Evolutionary conservation across 805 yeast genomes (phyloP), one percentile per base, ranked within the genome.

Genomic region (Aciculoconidium aculeatum): DNA sequence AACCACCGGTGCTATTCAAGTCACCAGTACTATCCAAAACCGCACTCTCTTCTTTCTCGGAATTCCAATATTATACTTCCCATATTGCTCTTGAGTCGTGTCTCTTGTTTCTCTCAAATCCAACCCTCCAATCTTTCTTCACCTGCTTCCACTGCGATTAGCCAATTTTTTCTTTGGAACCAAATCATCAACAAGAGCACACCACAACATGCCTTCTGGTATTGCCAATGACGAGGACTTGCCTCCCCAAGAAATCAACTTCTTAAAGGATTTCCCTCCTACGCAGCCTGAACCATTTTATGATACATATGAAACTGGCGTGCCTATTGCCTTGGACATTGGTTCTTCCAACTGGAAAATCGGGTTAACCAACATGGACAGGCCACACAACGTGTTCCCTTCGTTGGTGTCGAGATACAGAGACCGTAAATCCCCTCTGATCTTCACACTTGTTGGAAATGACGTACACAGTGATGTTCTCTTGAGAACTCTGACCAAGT

Each of bases 311-410:
- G 46, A 55, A 21, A 27, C 58, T 1, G 74, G 74, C 3, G 65
- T 68, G 2, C 96, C 98, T 3, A 82, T 92, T 31, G 95, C 90
- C 9, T 64, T 92, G 7, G 99, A 92, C 57, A 65, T 92, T 31
- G 98, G 97, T 1, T 59, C 85, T 6, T 65, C 73, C 25, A 51
- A 61, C 15, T 57, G 76, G 23, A 67, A 81, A 43, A 66, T 75
- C 1, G 94, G 94, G 0, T 58, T 75, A 32, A 65, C 77, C 10
- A 67, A 63, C 26, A 30, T 54, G 1, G 10, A 38, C 2, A 34
- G 51, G 32, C 80, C 88, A n/a, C 54, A 73, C n/a, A 67, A 78
- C 40, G 67, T 67, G 14, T 85, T 83, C 42, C 81, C 94, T 2
- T 68, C 81, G 1, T 53, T 78, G 15, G 63, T 83, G 15, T 72